These are phyloP conservation scores for Xylaria arbuscula DNA, from an alignment of 2,329 filamentous ascomycete genomes.

Conservation along the genomic window DNA sequence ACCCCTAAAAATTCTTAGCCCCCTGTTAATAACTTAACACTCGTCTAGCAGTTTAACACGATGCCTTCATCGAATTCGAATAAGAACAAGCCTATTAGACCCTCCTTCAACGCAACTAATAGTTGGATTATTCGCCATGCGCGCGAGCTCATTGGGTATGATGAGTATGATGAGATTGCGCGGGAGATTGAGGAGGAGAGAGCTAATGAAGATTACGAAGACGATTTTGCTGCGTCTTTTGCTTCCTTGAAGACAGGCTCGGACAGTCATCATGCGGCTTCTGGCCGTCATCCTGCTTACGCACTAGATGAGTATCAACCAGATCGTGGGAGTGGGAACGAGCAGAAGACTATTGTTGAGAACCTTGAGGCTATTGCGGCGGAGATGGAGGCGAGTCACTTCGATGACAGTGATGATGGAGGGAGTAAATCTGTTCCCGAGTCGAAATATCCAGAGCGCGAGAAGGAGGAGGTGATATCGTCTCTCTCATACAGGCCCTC, in stretches of 20 bases:
- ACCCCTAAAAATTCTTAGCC: no score
- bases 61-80: constrained; percentile 3
- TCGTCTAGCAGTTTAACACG: background rate
- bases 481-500: no score
- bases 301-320: constrained; percentile 12
- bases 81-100: background rate
- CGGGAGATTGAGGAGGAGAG: background rate
- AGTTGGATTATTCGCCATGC: constrained; percentile 24
- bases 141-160: constrained; percentile 19
- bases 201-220: background rate
- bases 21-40: no score
- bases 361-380: constrained; percentile 7
- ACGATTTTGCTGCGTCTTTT: background rate
- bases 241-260: background rate
- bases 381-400: background rate
- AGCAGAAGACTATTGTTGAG: constrained; percentile 4
- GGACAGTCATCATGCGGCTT: background rate
- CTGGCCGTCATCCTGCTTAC: constrained; percentile 1
- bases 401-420: no score
- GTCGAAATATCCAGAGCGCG: no score
- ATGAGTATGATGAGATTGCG: background rate
- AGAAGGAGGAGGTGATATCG: no score
- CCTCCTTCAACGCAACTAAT: constrained; percentile 15
- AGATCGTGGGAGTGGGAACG: background rate
- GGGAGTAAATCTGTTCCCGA: no score